These are phyloP conservation scores for Penicillium ochrochloron DNA, from an alignment of 495 filamentous ascomycete genomes.

Conservation along the genomic window DNA sequence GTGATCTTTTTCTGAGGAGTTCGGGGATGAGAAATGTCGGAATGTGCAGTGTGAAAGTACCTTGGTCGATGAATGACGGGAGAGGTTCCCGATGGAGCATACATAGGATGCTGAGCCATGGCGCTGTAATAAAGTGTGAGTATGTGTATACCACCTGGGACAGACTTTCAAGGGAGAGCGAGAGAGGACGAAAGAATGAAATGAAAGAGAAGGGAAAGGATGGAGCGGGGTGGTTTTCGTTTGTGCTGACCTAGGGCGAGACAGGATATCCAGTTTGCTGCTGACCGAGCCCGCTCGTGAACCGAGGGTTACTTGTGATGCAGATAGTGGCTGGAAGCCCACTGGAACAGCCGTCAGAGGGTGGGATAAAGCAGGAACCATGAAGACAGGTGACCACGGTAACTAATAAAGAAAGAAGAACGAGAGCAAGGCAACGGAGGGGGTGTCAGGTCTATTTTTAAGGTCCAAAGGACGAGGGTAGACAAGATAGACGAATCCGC, in stretches of 20 bases:
- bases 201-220: slow-evolving; percentile 13
- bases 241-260: slow-evolving; percentile 50
- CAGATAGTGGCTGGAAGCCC: slow-evolving; percentile 41
- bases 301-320: slow-evolving; percentile 35
- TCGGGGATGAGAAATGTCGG: slow-evolving; percentile 17
- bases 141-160: slow-evolving; percentile 8
- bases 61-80: slow-evolving; percentile 51
- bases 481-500: slow-evolving; percentile 15
- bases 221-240: slow-evolving; percentile 18
- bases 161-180: not conserved
- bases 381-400: slow-evolving; percentile 26
- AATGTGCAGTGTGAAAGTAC: slow-evolving; percentile 37
- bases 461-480: slow-evolving; percentile 7
- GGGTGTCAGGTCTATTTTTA: slow-evolving; percentile 10
- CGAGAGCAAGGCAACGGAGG: not conserved
- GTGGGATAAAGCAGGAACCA: slow-evolving; percentile 43
- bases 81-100: slow-evolving; percentile 36
- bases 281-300: slow-evolving; percentile 41
- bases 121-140: slow-evolving; percentile 42
- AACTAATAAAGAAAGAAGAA: slow-evolving; percentile 12
- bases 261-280: slow-evolving; percentile 43
- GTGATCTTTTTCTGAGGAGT: slow-evolving; percentile 14
- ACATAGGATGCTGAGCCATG: slow-evolving; percentile 43
- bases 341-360: slow-evolving; percentile 39
- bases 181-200: not conserved